A percentile compares a stretch with the other conserved stretches of the same genome.
These are phyloP conservation scores for Leccinum incarnatum DNA, from an alignment of 768 basidiomycete genomes.

Conservation along the genomic window DNA sequence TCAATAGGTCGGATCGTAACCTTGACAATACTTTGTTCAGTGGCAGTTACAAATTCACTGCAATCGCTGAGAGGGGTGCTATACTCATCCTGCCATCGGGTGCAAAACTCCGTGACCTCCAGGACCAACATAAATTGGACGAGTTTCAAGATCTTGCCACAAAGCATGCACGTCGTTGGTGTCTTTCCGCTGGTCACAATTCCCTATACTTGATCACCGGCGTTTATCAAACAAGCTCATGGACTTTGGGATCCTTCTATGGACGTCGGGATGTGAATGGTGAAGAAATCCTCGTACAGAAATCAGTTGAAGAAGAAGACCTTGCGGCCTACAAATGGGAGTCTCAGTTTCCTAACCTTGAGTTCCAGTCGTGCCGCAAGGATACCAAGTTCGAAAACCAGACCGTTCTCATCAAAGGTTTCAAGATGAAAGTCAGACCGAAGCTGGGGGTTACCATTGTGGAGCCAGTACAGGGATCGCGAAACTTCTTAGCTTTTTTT, in stretches of 20 bases:
- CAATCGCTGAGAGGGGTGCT: neutral
- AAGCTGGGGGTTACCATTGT: neutral
- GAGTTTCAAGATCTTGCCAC: neutral
- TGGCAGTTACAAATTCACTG: neutral
- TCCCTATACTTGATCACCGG: constrained; percentile 10
- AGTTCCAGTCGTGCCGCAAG: neutral
- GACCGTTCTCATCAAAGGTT: constrained; percentile 8
- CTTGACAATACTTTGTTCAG: neutral
- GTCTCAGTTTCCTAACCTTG: neutral
- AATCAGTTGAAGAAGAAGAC: neutral
- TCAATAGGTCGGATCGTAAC: neutral
- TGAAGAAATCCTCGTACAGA: neutral
- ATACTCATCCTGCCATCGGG: constrained; percentile 8
- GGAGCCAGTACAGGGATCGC: no score
- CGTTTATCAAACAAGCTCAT: neutral
- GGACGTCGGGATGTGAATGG: neutral
- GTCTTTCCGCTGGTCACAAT: neutral
- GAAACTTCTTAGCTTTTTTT: accelerated
- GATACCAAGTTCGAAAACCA: no score
- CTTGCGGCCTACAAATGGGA: neutral
- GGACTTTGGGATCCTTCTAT: constrained; percentile 1
- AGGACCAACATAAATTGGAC: neutral
- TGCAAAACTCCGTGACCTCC: neutral
- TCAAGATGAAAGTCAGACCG: constrained; percentile 6
- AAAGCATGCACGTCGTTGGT: neutral